Conservation (phyloP, 108 stramenopile genomes). For the Nitzschia inconspicua region DNA sequence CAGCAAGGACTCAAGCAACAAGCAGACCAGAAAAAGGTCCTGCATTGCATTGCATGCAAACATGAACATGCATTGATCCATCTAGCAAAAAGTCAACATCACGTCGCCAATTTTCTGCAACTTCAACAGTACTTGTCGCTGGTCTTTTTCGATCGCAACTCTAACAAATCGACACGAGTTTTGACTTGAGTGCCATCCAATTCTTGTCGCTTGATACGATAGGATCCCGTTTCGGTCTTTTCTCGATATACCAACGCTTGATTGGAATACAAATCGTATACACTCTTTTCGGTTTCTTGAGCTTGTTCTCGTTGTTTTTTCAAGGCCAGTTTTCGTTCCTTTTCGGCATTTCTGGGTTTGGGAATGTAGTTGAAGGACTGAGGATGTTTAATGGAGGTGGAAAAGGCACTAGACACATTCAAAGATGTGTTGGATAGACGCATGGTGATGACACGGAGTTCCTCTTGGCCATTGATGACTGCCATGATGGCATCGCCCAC, state of each 20-base stretch:
- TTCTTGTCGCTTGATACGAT: conserved; percentile 59
- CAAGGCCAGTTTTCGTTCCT: conserved; percentile 31
- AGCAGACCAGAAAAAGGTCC: no score
- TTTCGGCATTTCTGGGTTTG: conserved; percentile 52
- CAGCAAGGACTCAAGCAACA: no score
- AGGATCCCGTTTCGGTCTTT: conserved; percentile 74
- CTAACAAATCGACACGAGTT: conserved; percentile 58
- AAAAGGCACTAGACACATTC: conserved; percentile 64
- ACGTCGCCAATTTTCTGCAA: no score
- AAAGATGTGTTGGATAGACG: conserved; percentile 58
- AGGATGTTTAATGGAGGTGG: conserved; percentile 43
- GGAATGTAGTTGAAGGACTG: conserved; percentile 50
- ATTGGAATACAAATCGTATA: conserved; percentile 59
- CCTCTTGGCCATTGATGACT: conserved; percentile 20
- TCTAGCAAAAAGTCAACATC: no score
- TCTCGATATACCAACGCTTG: conserved; percentile 69
- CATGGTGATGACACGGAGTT: conserved; percentile 82
- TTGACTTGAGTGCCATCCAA: neutral
- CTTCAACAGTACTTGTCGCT: no score
- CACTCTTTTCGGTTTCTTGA: conserved; percentile 47
- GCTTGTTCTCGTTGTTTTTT: conserved; percentile 27
- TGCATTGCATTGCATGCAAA: no score
- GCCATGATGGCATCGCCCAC: conserved; percentile 72
- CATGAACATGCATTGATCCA: no score
- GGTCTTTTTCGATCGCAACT: conserved; percentile 69